Evolutionary conservation across 176 grass and related monocot genomes (phyloP).

Genomic region (Urochloa ruziziensis): DNA sequence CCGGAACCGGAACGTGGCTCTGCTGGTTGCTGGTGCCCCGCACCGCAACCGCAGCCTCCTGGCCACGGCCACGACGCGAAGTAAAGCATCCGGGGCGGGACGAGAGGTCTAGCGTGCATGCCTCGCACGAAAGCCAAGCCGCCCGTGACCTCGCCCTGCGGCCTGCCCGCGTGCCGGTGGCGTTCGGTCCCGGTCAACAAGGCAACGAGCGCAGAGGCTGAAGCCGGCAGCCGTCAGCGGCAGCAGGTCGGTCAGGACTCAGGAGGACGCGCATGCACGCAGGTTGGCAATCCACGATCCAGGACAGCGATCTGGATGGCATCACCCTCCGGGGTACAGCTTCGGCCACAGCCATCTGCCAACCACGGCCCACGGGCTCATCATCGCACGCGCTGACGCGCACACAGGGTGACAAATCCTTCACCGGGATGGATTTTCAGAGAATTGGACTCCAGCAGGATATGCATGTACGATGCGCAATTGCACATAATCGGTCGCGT

Average conservation of each 20-base stretch:
- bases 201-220: not conserved
- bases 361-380: not conserved
- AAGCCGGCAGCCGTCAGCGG: not conserved
- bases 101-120: not conserved
- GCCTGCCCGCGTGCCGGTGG: not conserved
- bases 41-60: not conserved
- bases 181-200: not conserved
- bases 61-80: not conserved
- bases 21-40: not conserved
- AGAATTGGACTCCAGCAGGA: not conserved
- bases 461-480: not conserved
- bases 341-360: not conserved
- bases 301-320: not conserved
- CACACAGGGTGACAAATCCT: too few relatives aligned
- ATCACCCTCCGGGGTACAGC: not conserved
- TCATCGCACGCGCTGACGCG: not conserved
- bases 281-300: not conserved
- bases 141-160: not conserved
- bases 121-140: not conserved
- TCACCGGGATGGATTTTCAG: not conserved
- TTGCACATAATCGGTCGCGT: not conserved
- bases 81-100: not conserved
- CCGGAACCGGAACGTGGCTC: not conserved
- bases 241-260: not conserved
- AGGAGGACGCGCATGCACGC: not conserved